Base-by-base conservation (phyloP, 495 filamentous ascomycete genomes). In the Saxophila tyrrhenica region DNA sequence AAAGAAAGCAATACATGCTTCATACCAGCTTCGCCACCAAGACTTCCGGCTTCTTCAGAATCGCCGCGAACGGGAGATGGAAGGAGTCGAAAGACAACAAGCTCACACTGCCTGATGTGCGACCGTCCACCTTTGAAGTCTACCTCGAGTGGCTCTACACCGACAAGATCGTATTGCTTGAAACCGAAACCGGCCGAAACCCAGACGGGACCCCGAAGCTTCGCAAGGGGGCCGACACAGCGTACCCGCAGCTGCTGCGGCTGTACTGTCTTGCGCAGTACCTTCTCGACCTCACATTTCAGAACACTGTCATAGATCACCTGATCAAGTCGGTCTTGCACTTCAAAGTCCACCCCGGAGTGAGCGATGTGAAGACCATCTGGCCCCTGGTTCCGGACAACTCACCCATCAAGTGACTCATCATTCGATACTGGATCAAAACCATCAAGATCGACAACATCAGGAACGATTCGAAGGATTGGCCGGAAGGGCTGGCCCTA, bases 101-200 rank as follows among this genome's bases (percentile, higher is more conserved):
- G 10, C 32, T 62, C 38, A 9, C 25, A 2, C 53, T 62, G 0
- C 48, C 39, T 10, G 48, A 56, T 7, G n/a, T 53, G 41, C 24
- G 44, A 48, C 13, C 10, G 16, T 3, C 48, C 9, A 47, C 25
- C 3, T 56, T 60, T 25, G 39, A 50, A 19, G 15, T 29, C 3
- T 62, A 62, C 35, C 2, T 51, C 7, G 52, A 62, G 25, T 62
- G 52, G 52, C n/a, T 57, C 0, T 62, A 56, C 53, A 43, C n/a
- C 9, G 52, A 41, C 2, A 43, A 11, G 5, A 24, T 61, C 21
- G 41, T 47, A 15, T 20, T 43, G 2, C 2, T 17, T 10, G 50
- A 42, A 3, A 1, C 10, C 22, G n/a, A 38, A 15, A 41, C 52
- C 20, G 41, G 15, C 29, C 13, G 29, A 7, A 35, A 13, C 29